phyloP scores from a whole-genome alignment of 768 basidiomycete species.

The Russula griseocarnosa region DNA sequence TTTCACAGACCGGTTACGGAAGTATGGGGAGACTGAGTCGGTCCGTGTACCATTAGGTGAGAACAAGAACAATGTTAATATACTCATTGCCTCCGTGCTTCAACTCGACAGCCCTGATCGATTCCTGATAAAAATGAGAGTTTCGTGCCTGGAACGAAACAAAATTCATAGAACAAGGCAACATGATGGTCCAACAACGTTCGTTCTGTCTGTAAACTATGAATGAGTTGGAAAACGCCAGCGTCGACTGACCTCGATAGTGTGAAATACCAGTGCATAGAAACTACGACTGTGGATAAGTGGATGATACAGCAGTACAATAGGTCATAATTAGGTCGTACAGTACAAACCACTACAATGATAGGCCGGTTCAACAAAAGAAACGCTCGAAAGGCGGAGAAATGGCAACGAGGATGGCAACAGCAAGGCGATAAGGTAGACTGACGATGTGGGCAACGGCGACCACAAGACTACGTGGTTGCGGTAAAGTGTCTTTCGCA shows the following conservation, averaged over 20 bases:
- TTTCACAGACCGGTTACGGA: background rate
- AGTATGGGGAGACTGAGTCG: background rate
- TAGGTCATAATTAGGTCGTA: background rate
- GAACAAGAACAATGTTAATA: no score
- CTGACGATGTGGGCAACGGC: slow-evolving; percentile 20
- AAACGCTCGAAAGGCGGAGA: slow-evolving; percentile 27
- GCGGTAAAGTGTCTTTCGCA: background rate
- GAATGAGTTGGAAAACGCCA: background rate
- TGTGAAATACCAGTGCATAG: background rate
- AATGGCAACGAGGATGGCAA: slow-evolving; percentile 22
- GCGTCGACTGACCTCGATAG: background rate
- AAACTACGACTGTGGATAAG: background rate
- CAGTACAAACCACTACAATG: background rate
- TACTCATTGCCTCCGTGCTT: background rate
- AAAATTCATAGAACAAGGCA: background rate
- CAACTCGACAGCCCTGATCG: background rate
- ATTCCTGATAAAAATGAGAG: background rate
- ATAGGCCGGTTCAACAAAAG: slow-evolving; percentile 9
- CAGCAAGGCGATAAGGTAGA: slow-evolving; percentile 27
- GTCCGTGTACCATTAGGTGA: background rate
- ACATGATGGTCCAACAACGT: background rate
- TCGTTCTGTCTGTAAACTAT: background rate
- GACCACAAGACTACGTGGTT: slow-evolving; percentile 11
- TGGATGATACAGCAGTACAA: background rate
- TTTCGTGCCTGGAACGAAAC: background rate